Conservation (phyloP, 352 stramenopile species). For the Globisporangium nagaii region DNA sequence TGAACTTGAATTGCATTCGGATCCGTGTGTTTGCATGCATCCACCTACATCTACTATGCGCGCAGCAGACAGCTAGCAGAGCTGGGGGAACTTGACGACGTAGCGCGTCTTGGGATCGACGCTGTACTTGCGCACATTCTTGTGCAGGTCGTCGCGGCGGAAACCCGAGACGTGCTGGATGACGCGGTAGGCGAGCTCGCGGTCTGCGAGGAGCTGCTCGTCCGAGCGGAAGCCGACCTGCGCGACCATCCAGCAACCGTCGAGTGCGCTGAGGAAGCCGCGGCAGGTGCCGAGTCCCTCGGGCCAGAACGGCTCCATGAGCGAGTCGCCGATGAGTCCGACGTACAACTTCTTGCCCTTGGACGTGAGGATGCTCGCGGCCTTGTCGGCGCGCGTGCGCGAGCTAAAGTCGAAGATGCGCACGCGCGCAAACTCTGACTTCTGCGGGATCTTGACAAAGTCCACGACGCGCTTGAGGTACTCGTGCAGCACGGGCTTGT, state of each 20-base stretch:
- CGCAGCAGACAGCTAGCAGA: conserved; percentile 21
- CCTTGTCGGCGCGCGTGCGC: conserved; percentile 68
- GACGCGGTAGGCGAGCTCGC: conserved; percentile 72
- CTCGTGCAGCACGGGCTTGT: conserved; percentile 43
- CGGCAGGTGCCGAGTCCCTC: conserved; percentile 78
- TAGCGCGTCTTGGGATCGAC: conserved; percentile 72
- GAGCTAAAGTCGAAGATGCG: conserved; percentile 84
- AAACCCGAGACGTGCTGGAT: conserved; percentile 74
- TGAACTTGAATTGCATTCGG: no score
- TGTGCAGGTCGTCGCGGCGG: conserved; percentile 67
- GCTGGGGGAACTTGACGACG: conserved; percentile 65
- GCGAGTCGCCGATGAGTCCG: conserved; percentile 66
- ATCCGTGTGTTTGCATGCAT: conserved; percentile 19
- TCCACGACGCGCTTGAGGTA: conserved; percentile 66
- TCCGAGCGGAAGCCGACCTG: conserved; percentile 68
- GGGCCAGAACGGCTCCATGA: conserved; percentile 86
- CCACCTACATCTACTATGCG: neutral
- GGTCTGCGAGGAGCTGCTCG: conserved; percentile 66
- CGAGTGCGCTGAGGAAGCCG: conserved; percentile 74
- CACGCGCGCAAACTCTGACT: conserved; percentile 58
- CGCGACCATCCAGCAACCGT: conserved; percentile 73
- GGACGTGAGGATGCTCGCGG: conserved; percentile 56
- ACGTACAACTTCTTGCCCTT: conserved; percentile 77
- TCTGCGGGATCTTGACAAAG: conserved; percentile 70
- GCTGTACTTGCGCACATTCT: conserved; percentile 81